Evolutionary conservation across 495 filamentous ascomycete genomes (phyloP), one percentile per base, ranked within the genome.

Genomic region (Hypoxylon fragiforme): DNA sequence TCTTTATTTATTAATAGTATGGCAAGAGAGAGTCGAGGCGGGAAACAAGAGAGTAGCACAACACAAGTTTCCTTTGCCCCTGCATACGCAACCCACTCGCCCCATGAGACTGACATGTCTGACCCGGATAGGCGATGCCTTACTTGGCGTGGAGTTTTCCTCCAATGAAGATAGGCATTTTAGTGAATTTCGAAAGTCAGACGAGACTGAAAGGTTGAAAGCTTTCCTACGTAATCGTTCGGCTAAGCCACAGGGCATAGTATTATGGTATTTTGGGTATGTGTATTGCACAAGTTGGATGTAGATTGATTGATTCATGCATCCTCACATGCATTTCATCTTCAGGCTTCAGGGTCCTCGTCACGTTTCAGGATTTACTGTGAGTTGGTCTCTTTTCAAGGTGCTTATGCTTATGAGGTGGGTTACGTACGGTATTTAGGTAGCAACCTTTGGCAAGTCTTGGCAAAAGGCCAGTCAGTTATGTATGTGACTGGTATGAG

Each of bases 71-170:
- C 34, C 41, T 53, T 53, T 43, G 61, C 62, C 52, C 57, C 62
- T 57, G 64, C 62, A 69, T 63, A 62, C 66, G 64, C 58, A 67
- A 69, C 49, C 57, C 64, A 54, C 50, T 45, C 35, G 60, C 54
- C 59, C 63, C 44, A 44, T 54, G 59, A 57, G 43, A 53, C 46
- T 63, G 54, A 58, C 48, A 46, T 54, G 44, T 51, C 42, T 45
- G 45, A 55, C 26, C 49, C 26, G 42, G 40, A 60, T 57, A 58
- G 52, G 37, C 48, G 66, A 66, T 66, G 62, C 67, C 64, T 69
- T n/a, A 62, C 64, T 69, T 68, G 67, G 67, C 67, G 52, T 45
- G 34, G 38, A 48, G 36, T 46, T 4, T 44, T 58, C 24, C 21
- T 45, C 24, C 37, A 50, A 50, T 45, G 24, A 35, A 45, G 37